These are phyloP conservation scores for Ustilago trichophora DNA, from an alignment of 1,284 basidiomycete species.

Conservation along the genomic window DNA sequence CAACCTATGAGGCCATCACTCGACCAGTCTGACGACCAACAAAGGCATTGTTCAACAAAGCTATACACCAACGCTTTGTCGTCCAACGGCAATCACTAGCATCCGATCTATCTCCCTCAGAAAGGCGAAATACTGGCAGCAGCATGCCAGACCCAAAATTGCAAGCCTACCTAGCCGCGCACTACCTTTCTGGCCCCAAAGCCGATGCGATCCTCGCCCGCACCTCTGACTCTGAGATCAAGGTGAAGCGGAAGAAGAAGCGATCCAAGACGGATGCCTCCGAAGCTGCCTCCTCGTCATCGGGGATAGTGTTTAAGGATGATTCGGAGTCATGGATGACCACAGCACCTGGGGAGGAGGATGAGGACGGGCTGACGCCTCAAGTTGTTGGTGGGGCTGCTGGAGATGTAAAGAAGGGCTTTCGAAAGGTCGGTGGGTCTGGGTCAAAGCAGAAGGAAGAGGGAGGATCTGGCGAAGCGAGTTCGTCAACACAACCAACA, in stretches of 20 bases:
- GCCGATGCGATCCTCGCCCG: conserved; percentile 90
- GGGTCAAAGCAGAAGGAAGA: background rate
- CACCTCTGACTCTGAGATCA: conserved; percentile 68
- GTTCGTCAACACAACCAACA: background rate
- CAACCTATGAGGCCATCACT: too few relatives aligned
- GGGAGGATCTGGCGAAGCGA: background rate
- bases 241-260: conserved; percentile 75
- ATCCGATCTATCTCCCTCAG: too few relatives aligned
- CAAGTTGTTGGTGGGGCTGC: conserved; percentile 23
- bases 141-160: conserved; percentile 66
- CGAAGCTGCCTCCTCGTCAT: background rate
- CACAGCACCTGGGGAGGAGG: conserved; percentile 20
- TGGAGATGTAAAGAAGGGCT: conserved; percentile 1
- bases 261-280: conserved; percentile 69
- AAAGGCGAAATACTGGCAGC: too few relatives aligned
- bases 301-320: conserved; percentile 52
- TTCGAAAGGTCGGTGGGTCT: conserved; percentile 31
- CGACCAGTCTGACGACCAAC: too few relatives aligned
- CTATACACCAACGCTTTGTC: too few relatives aligned
- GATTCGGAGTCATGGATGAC: conserved; percentile 50
- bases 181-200: conserved; percentile 95
- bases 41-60: too few relatives aligned
- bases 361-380: conserved; percentile 35
- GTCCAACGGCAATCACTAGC: too few relatives aligned
- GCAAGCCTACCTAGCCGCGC: conserved; percentile 70